phyloP scores from a whole-genome alignment of 495 filamentous ascomycete genomes.

The Podospora pseudopauciseta region DNA sequence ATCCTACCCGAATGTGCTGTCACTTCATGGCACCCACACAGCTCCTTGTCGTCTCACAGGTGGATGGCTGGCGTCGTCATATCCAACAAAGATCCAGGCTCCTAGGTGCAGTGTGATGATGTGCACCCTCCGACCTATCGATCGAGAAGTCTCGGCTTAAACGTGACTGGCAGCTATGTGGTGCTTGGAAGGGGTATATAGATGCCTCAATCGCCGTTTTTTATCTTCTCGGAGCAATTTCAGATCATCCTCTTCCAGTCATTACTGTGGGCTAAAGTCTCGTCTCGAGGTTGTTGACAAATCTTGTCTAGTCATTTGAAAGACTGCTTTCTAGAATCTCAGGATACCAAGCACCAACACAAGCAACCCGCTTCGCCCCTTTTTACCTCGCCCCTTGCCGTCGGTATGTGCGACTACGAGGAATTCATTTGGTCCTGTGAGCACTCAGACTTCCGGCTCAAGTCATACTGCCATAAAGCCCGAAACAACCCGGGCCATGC shows the following conservation, averaged over 20 bases:
- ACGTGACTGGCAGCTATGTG: background rate
- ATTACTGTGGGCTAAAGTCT: background rate
- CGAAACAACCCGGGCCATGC: conserved; percentile 62
- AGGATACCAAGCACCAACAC: background rate
- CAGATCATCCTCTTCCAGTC: background rate
- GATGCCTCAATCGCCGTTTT: background rate
- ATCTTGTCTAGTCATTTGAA: background rate
- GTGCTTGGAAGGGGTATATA: background rate
- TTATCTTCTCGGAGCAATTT: background rate
- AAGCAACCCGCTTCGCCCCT: background rate
- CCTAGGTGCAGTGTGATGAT: background rate
- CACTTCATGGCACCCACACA: background rate
- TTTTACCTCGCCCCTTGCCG: background rate
- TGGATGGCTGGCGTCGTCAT: background rate
- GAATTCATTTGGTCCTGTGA: conserved; percentile 59
- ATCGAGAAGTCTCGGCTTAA: background rate
- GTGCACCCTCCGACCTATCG: background rate
- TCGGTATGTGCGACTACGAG: conserved; percentile 63
- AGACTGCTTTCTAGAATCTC: too few species aligned
- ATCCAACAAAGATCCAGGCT: background rate
- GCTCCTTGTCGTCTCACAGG: background rate
- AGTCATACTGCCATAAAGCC: conserved; percentile 66
- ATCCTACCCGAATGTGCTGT: background rate
- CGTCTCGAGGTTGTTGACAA: background rate
- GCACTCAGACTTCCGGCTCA: conserved; percentile 51